Conservation (phyloP, 2,329 filamentous ascomycete genomes). For the Periconia sp. region DNA sequence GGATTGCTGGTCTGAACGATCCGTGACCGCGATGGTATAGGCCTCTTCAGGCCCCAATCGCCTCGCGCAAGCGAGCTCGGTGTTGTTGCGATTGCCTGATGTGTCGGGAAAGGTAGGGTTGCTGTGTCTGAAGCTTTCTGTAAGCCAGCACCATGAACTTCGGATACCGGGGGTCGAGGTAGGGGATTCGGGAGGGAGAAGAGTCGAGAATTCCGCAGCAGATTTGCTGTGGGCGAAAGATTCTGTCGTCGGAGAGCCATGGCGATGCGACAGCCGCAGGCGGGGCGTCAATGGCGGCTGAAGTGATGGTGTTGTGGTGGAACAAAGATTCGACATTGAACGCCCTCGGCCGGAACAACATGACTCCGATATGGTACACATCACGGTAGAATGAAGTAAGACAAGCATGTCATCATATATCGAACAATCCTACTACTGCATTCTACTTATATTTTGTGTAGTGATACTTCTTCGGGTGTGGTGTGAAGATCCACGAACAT, state of each 20-base stretch:
- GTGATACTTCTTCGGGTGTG: too few species aligned
- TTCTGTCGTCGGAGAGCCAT: constrained; percentile 44
- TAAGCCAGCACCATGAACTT: constrained; percentile 54
- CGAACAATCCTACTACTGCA: too few species aligned
- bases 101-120: constrained; percentile 79
- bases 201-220: constrained; percentile 85
- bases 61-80: constrained; percentile 73
- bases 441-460: too few species aligned
- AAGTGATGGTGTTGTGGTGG: constrained; percentile 25
- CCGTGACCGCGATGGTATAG: constrained; percentile 73
- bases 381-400: too few species aligned
- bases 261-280: constrained; percentile 44
- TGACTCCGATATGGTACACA: constrained; percentile 9
- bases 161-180: constrained; percentile 60
- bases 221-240: constrained; percentile 66
- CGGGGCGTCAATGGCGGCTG: constrained; percentile 40
- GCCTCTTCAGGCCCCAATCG: constrained; percentile 92
- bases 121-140: constrained; percentile 68
- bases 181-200: constrained; percentile 85
- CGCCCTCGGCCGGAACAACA: constrained; percentile 7
- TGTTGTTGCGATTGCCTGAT: constrained; percentile 82
- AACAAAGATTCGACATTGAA: constrained; percentile 9
- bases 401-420: neutral
- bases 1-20: constrained; percentile 74
- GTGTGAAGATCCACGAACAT: too few species aligned